A percentile compares a stretch with the other conserved stretches of the same genome.
Evolutionary conservation across 306 rosid genomes (phyloP).

Genomic region (Castanea sativa): DNA sequence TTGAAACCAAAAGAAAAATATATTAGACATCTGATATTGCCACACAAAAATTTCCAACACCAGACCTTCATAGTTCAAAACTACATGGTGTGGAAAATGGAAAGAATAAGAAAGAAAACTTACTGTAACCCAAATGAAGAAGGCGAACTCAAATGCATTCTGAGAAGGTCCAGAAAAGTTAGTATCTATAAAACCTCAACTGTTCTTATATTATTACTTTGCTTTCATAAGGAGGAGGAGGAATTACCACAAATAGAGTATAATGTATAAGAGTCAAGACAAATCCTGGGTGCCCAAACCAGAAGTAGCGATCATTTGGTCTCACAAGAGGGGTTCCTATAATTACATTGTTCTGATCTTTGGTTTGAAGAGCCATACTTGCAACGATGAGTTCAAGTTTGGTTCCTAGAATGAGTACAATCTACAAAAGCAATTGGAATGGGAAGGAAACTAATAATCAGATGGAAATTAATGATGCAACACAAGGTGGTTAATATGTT

Average conservation of each 20-base stretch:
- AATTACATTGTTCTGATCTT: constrained; percentile 26
- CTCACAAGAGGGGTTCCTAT: constrained; percentile 37
- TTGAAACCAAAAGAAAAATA: neutral
- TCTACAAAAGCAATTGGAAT: constrained; percentile 8
- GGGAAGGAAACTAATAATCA: neutral
- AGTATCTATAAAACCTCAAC: neutral
- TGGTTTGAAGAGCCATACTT: constrained; percentile 39
- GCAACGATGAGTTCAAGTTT: constrained; percentile 31
- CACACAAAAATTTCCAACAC: neutral
- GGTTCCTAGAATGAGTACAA: constrained; percentile 33
- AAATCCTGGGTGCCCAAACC: constrained; percentile 36
- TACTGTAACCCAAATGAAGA: constrained; percentile 38
- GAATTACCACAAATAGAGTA: constrained; percentile 32
- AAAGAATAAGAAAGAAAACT: constrained; percentile 1
- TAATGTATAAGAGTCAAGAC: constrained; percentile 33
- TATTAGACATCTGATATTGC: no score
- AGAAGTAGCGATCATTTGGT: constrained; percentile 26
- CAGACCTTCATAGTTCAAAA: neutral
- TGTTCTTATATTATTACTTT: neutral
- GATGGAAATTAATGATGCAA: neutral
- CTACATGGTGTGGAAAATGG: neutral
- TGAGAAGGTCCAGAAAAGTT: constrained; percentile 4
- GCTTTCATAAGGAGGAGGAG: neutral
- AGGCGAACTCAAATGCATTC: constrained; percentile 42
- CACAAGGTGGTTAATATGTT: neutral